These are phyloP conservation scores for Escovopsis weberi DNA, from an alignment of 2,329 filamentous ascomycete genomes.

Conservation along the genomic window DNA sequence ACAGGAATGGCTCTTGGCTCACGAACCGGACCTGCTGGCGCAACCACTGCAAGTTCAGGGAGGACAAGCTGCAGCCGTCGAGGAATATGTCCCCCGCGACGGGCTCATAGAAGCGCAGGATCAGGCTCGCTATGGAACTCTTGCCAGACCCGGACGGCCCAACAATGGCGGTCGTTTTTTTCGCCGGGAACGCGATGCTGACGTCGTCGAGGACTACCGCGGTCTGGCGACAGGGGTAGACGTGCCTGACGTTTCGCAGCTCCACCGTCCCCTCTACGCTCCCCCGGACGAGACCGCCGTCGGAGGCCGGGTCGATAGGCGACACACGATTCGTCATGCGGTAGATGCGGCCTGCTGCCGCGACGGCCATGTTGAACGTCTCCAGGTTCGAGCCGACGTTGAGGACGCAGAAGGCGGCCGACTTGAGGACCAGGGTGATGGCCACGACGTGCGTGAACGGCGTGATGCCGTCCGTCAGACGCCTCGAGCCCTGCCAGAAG, in stretches of 20 bases:
- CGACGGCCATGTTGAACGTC: slow-evolving; percentile 62
- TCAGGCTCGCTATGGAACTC: slow-evolving; percentile 80
- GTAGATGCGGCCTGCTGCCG: slow-evolving; percentile 70
- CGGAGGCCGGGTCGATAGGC: slow-evolving; percentile 52
- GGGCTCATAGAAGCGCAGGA: slow-evolving; percentile 89
- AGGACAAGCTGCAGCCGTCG: slow-evolving; percentile 69
- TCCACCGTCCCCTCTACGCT: slow-evolving; percentile 66
- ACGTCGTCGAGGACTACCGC: slow-evolving; percentile 80
- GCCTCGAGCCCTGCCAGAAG: slow-evolving; percentile 65
- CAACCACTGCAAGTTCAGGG: slow-evolving; percentile 77
- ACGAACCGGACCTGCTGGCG: slow-evolving; percentile 86
- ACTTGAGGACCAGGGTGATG: slow-evolving; percentile 67
- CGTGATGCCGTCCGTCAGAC: slow-evolving; percentile 46
- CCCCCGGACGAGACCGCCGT: slow-evolving; percentile 55
- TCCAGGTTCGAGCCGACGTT: slow-evolving; percentile 65
- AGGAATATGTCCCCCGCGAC: slow-evolving; percentile 65
- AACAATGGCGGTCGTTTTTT: slow-evolving; percentile 88
- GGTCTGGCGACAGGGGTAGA: slow-evolving; percentile 90
- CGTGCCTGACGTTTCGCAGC: slow-evolving; percentile 71
- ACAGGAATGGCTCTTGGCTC: slow-evolving; percentile 83
- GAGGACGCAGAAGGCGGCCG: slow-evolving; percentile 68
- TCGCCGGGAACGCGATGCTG: slow-evolving; percentile 63
- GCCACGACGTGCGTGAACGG: slow-evolving; percentile 55
- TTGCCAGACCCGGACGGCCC: slow-evolving; percentile 92
- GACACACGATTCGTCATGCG: slow-evolving; percentile 62